Conservation (phyloP, 176 grass and related monocot species). For the Areca catechu region DNA sequence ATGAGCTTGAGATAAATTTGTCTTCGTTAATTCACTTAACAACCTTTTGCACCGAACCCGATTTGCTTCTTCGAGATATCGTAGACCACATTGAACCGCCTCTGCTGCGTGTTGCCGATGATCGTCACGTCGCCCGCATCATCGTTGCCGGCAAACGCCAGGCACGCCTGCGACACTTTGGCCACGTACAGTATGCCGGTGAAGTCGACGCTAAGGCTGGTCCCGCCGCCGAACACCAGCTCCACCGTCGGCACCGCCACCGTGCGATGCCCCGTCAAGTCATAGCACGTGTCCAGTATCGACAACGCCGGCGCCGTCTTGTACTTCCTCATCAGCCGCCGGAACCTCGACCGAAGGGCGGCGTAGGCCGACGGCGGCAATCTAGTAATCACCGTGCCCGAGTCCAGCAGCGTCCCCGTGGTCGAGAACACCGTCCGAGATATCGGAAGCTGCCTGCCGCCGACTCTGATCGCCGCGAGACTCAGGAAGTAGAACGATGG, state of each 20-base stretch:
- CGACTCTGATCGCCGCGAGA: slow-evolving; percentile 47
- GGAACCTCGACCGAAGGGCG: slow-evolving; percentile 34
- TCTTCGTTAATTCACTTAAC: no score
- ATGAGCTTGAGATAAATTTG: no score
- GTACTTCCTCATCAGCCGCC: slow-evolving; percentile 37
- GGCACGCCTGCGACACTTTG: slow-evolving; percentile 45
- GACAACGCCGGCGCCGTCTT: slow-evolving; percentile 34
- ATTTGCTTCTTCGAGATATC: slow-evolving; percentile 54
- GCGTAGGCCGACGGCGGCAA: slow-evolving; percentile 49
- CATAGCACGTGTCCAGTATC: slow-evolving; percentile 82
- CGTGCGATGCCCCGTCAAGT: slow-evolving; percentile 38
- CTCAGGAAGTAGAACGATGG: slow-evolving; percentile 67
- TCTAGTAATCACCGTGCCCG: slow-evolving; percentile 75
- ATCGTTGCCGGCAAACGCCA: slow-evolving; percentile 67
- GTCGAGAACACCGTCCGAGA: slow-evolving; percentile 12
- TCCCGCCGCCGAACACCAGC: slow-evolving; percentile 45
- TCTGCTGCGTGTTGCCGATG: slow-evolving; percentile 80
- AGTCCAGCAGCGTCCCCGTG: slow-evolving; percentile 62
- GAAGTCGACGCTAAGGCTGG: slow-evolving; percentile 38
- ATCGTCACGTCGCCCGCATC: slow-evolving; percentile 30
- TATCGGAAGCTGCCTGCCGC: slow-evolving; percentile 20
- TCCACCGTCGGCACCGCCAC: slow-evolving; percentile 46
- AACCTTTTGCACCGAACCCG: slow-evolving; percentile 49
- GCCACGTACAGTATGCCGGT: slow-evolving; percentile 49
- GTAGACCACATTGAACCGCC: slow-evolving; percentile 47